Conservation (phyloP, 2,329 filamentous ascomycete species). For the Pseudodiploospora longispora region DNA sequence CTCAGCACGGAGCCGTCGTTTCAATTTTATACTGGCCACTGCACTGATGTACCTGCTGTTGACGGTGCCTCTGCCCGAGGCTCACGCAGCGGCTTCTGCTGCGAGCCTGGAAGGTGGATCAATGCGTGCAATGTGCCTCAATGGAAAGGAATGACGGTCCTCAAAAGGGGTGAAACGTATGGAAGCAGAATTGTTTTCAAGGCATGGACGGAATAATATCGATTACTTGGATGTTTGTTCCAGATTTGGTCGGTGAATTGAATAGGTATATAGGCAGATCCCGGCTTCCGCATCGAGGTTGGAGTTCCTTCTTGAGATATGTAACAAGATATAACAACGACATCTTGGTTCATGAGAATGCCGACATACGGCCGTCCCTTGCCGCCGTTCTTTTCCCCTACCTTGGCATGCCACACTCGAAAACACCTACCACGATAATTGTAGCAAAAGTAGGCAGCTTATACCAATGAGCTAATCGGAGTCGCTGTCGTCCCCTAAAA, state of each 20-base stretch:
- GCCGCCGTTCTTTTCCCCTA: too few relatives aligned
- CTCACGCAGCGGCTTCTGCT: constrained; percentile 71
- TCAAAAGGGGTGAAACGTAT: constrained; percentile 80
- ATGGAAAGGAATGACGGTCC: constrained; percentile 69
- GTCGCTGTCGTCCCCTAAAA: constrained; percentile 63
- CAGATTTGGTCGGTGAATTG: too few relatives aligned
- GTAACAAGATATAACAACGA: too few relatives aligned
- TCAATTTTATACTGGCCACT: constrained; percentile 91
- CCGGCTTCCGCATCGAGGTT: too few relatives aligned
- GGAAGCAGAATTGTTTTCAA: constrained; percentile 76
- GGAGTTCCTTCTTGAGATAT: too few relatives aligned
- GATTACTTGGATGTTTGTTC: neutral
- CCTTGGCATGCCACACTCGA: neutral
- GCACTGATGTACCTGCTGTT: constrained; percentile 66
- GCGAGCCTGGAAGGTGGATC: constrained; percentile 86
- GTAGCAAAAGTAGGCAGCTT: neutral
- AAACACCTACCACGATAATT: neutral
- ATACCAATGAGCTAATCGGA: constrained; percentile 35
- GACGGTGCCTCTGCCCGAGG: constrained; percentile 56
- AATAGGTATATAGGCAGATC: too few relatives aligned
- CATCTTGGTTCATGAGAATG: too few relatives aligned
- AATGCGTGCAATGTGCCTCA: constrained; percentile 77
- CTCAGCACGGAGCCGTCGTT: constrained; percentile 90
- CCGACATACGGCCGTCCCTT: too few relatives aligned
- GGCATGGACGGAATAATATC: constrained; percentile 62